These are phyloP conservation scores for Cenchrus purpureus DNA, from an alignment of 176 grass and related monocot genomes.

Conservation along the genomic window DNA sequence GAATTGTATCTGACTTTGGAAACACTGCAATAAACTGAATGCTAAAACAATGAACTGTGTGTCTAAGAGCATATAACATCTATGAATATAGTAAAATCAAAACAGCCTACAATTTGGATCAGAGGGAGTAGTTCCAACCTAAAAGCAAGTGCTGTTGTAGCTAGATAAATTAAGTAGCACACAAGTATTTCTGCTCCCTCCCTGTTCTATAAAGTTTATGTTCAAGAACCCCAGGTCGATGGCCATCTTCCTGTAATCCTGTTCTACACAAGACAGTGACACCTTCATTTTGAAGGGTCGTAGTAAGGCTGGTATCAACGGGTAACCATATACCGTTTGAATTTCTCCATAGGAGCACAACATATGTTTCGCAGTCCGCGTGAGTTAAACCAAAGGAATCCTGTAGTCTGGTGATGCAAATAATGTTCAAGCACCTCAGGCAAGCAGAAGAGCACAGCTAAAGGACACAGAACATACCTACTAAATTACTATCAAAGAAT, in stretches of 20 bases:
- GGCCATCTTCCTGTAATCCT: neutral
- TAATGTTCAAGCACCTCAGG: neutral
- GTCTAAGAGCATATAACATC: too few relatives aligned
- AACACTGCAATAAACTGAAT: neutral
- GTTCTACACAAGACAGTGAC: too few relatives aligned
- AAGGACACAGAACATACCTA: neutral
- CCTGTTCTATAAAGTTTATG: neutral
- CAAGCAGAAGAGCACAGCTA: neutral
- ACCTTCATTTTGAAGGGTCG: too few relatives aligned
- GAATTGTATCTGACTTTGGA: neutral
- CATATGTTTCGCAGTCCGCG: neutral
- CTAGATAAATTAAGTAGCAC: neutral
- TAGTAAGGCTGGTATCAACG: too few relatives aligned
- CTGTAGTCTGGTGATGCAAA: neutral
- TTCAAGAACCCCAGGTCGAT: neutral
- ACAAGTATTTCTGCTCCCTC: neutral
- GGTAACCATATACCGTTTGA: neutral
- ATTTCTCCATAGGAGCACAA: neutral
- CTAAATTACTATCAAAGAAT: neutral
- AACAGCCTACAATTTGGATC: too few relatives aligned
- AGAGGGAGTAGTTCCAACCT: neutral
- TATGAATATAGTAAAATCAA: too few relatives aligned
- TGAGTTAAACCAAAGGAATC: constrained; percentile 30
- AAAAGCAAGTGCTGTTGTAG: neutral
- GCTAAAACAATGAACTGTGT: neutral